Percentiles rank a stretch among this genome's conserved stretches.
Evolutionary conservation across 768 basidiomycete genomes (phyloP).

Genomic region (Phylloporus rhodoxanthus): DNA sequence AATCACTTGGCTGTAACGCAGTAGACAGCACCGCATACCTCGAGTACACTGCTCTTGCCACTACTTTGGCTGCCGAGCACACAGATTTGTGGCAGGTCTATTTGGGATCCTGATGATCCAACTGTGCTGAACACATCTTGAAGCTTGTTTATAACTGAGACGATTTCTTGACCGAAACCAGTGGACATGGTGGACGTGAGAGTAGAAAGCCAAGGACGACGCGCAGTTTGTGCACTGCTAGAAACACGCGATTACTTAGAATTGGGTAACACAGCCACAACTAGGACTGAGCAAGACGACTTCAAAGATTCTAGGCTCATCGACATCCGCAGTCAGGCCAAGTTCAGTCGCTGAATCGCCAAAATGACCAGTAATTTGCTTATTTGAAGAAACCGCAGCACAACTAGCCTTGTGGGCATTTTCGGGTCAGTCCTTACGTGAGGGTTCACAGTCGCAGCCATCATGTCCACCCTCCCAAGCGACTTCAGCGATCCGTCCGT

Average conservation of each 20-base stretch:
- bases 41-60: conserved; percentile 88
- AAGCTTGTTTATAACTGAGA: conserved; percentile 77
- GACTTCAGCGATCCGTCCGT: not conserved
- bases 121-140: conserved; percentile 88
- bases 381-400: not conserved
- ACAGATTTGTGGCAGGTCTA: conserved; percentile 90
- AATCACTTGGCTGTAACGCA: not conserved
- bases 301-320: not conserved
- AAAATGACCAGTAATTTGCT: not conserved
- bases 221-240: conserved; percentile 2
- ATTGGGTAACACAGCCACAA: conserved; percentile 25
- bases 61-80: conserved; percentile 89
- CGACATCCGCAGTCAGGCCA: not conserved
- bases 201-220: conserved; percentile 12
- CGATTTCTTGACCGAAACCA: conserved; percentile 76
- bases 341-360: not conserved
- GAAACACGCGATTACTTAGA: conserved; percentile 23
- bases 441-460: not conserved
- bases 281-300: not conserved
- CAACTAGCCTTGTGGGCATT: not conserved
- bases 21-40: conserved; percentile 44
- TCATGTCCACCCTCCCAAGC: conserved; percentile 2
- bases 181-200: conserved; percentile 38
- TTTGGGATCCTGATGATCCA: conserved; percentile 67
- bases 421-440: conserved; percentile 8